Evolutionary conservation across 441 rosid genomes (phyloP), one percentile per base, ranked within the genome.

Genomic region (Adansonia madagascariensis): DNA sequence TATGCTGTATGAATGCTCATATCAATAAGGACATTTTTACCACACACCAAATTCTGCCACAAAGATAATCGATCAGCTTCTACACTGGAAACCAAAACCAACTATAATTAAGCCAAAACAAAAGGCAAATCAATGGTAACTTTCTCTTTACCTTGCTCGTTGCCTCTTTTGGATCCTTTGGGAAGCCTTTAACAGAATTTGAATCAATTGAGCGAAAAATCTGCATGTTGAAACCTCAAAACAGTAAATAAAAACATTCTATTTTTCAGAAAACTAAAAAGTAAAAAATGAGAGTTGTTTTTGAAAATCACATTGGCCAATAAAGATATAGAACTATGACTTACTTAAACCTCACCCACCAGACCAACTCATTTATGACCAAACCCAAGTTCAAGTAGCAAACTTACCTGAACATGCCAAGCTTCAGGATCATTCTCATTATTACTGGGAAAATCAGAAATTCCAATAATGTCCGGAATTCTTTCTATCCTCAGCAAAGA

Each of bases 1-100:
- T 94, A 97, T 60, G 99, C 99, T 14, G 95, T 89, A 82, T 97
- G 99, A 84, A 97, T 97, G 89, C 99, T 97, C 98, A 91, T 93
- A 89, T 97, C 99, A 75, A 97, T 93, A 72, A 94, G 90, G 57
- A 93, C 90, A 79, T 94, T 93, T 89, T 97, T 97, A 57, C 98
- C 98, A 71, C 97, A 93, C 49, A 97, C 87, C 80, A 97, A 86
- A 74, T 91, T 92, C 99, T 96, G 93, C 80, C 63, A 80, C 82
- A 84, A 60, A 64, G 74, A 78, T 56, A 44, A 69, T 11, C 74
- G 62, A 57, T 82, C 49, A 80, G 71, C 70, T 59, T 85, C 78
- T 65, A 57, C 15, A 8, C 3, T 75, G 31, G 10, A 31, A 43
- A 62, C 44, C 24, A 52, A 3, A 57, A 56, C 15, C 60, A 20